These are phyloP conservation scores for Camellia oleifera DNA, from an alignment of 179 eudicot genomes.

Conservation along the genomic window DNA sequence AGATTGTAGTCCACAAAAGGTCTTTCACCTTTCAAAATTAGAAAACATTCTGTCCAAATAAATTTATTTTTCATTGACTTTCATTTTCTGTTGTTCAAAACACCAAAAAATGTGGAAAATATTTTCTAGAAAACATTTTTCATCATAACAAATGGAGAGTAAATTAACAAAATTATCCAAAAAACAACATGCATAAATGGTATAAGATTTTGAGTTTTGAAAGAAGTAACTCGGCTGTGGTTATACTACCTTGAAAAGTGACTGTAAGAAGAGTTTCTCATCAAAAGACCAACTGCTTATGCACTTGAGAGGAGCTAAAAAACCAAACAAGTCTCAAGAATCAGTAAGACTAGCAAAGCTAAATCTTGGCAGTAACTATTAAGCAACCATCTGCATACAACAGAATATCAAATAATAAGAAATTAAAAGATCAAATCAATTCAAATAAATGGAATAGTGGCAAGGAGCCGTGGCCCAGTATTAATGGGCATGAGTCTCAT, in stretches of 20 bases:
- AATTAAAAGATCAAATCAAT: too few species aligned
- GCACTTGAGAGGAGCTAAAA: conserved; percentile 51
- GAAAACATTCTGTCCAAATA: too few species aligned
- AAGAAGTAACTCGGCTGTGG: background rate
- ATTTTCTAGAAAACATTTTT: background rate
- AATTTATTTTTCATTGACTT: too few species aligned
- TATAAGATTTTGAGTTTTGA: background rate
- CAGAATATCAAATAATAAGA: background rate
- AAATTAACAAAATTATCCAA: background rate
- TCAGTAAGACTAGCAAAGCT: conserved; percentile 2
- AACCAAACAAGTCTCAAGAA: background rate
- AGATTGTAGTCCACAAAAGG: too few species aligned
- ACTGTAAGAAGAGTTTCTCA: conserved; percentile 69
- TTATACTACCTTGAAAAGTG: conserved; percentile 70
- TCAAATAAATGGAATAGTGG: too few species aligned
- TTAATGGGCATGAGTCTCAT: too few species aligned
- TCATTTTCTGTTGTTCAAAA: too few species aligned
- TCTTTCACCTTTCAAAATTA: too few species aligned
- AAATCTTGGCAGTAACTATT: background rate
- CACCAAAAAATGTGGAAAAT: too few species aligned
- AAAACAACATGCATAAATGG: background rate
- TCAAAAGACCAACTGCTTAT: conserved; percentile 65
- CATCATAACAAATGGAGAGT: too few species aligned
- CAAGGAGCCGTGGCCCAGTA: too few species aligned
- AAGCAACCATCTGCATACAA: background rate